Conservation (phyloP, 2,329 filamentous ascomycete genomes). For the Phialemonium atrogriseum region DNA sequence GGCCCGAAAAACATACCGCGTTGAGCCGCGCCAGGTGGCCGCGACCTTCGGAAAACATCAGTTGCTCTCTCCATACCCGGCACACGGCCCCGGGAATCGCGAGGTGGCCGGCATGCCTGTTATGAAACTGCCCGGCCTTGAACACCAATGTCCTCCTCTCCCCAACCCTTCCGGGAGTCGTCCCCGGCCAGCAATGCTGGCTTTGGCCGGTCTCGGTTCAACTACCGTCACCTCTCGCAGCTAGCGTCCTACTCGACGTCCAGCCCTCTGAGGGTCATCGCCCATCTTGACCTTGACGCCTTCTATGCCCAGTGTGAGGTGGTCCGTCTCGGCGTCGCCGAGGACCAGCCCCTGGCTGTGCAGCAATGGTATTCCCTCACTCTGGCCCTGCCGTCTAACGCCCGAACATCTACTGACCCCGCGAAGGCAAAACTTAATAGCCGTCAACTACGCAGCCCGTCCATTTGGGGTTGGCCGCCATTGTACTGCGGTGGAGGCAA, state of each 20-base stretch:
- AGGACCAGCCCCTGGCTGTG: constrained; percentile 77
- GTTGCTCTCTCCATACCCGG: no score
- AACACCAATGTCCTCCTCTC: constrained; percentile 20
- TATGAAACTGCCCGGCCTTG: no score
- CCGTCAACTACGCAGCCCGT: constrained; percentile 90
- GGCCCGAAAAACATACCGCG: no score
- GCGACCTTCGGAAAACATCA: no score
- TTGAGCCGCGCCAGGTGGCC: no score
- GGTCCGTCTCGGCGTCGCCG: constrained; percentile 67
- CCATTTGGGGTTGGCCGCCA: constrained; percentile 72
- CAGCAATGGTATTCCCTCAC: constrained; percentile 65
- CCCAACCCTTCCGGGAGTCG: constrained; percentile 21
- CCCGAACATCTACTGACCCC: constrained; percentile 3
- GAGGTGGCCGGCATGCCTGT: no score
- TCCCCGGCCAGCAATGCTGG: constrained; percentile 24
- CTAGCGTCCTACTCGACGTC: constrained; percentile 62
- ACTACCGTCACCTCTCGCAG: constrained; percentile 72
- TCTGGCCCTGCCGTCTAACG: background rate
- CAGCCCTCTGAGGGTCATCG: constrained; percentile 76
- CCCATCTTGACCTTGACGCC: constrained; percentile 91
- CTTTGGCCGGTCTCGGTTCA: constrained; percentile 60
- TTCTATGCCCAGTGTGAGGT: constrained; percentile 98
- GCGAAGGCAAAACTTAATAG: constrained; percentile 77
- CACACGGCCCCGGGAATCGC: no score
- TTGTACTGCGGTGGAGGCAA: constrained; percentile 71